Percentiles rank a stretch among this genome's conserved stretches.
Conservation (phyloP, 805 yeast species). For the Pichia ethanolica region DNA sequence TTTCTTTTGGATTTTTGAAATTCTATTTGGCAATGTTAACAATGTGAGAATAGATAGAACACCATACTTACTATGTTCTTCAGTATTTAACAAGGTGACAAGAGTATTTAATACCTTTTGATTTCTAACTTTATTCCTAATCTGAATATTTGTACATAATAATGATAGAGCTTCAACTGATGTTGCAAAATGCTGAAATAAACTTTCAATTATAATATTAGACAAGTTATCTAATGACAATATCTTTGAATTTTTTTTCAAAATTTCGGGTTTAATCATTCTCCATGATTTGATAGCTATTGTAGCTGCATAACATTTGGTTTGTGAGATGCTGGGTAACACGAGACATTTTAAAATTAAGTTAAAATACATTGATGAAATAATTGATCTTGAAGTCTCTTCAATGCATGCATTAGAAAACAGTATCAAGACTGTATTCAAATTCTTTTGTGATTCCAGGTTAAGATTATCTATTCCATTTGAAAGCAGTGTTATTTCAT, state of each 20-base stretch:
- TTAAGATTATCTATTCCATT: slow-evolving; percentile 4
- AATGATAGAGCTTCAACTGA: slow-evolving; percentile 31
- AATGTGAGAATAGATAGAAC: slow-evolving; percentile 34
- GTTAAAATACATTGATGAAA: slow-evolving; percentile 37
- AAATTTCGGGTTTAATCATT: slow-evolving; percentile 30
- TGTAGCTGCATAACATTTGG: slow-evolving; percentile 24
- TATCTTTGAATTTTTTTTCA: slow-evolving; percentile 23
- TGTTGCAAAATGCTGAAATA: slow-evolving; percentile 14
- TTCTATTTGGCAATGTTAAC: slow-evolving; percentile 28
- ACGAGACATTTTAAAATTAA: slow-evolving; percentile 21
- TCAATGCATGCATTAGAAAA: slow-evolving; percentile 44
- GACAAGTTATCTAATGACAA: slow-evolving; percentile 29
- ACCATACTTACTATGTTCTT: slow-evolving; percentile 28
- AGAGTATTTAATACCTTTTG: slow-evolving; percentile 26
- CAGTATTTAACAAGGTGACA: slow-evolving; percentile 6
- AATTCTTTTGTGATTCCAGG: slow-evolving; percentile 1
- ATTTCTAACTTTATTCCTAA: slow-evolving; percentile 30
- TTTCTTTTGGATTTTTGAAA: slow-evolving; percentile 24
- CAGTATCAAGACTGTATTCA: slow-evolving; percentile 24
- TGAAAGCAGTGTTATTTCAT: slow-evolving; percentile 16
- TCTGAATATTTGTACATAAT: slow-evolving; percentile 28
- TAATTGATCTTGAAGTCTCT: slow-evolving; percentile 40
- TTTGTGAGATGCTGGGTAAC: neutral
- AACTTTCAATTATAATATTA: slow-evolving; percentile 24
- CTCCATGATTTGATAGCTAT: slow-evolving; percentile 54